These are phyloP conservation scores for Grosmannia serpens DNA, from an alignment of 2,329 filamentous ascomycete species.

Conservation along the genomic window DNA sequence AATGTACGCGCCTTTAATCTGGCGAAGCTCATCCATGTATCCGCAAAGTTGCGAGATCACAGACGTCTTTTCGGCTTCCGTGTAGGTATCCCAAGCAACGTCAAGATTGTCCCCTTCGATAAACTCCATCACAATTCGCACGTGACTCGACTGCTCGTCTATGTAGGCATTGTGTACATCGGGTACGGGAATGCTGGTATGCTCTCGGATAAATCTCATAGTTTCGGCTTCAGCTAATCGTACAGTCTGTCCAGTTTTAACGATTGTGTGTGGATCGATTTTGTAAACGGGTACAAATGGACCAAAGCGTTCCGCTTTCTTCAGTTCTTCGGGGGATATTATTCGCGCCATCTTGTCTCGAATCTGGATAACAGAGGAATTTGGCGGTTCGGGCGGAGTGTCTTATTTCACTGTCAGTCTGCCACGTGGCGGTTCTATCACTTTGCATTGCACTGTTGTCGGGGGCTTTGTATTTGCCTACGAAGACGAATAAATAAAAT, in stretches of 20 bases:
- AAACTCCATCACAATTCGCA: not conserved
- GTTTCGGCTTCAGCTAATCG: not conserved
- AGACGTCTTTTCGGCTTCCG: not conserved
- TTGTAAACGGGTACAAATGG: too few relatives aligned
- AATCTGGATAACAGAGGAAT: not conserved
- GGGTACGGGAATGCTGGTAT: not conserved
- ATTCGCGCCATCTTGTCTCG: too few relatives aligned
- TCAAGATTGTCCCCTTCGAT: not conserved
- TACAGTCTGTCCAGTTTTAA: not conserved
- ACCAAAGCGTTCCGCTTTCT: too few relatives aligned
- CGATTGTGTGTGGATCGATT: too few relatives aligned
- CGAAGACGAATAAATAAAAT: too few relatives aligned
- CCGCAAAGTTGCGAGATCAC: not conserved
- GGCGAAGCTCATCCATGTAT: not conserved
- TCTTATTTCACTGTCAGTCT: too few relatives aligned
- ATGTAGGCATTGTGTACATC: not conserved
- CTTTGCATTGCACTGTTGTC: too few relatives aligned
- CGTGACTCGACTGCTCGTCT: not conserved
- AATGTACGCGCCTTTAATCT: not conserved
- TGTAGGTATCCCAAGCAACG: not conserved
- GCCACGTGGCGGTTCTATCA: too few relatives aligned
- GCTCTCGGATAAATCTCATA: not conserved
- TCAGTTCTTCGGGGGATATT: too few relatives aligned
- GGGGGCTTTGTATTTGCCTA: too few relatives aligned
- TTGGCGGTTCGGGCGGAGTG: too few relatives aligned